Conservation (phyloP, 2,329 filamentous ascomycete species). For the Aspergillus caelatus region DNA sequence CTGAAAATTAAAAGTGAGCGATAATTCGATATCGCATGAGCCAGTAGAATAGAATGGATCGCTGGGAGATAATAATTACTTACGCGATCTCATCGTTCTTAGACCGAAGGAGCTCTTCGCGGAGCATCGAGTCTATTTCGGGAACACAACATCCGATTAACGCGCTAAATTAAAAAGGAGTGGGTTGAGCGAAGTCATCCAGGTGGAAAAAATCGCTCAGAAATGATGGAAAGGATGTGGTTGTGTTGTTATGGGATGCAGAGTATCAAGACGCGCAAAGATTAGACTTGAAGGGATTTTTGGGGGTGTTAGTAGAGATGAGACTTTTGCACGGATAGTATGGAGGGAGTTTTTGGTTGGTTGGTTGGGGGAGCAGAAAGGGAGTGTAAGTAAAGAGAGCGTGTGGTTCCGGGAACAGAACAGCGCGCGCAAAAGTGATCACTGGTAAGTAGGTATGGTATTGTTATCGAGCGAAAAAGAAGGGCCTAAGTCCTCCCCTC, state of each 20-base stretch:
- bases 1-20: conserved; percentile 45
- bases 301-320: conserved; percentile 29
- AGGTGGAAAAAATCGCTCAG: conserved; percentile 48
- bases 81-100: conserved; percentile 57
- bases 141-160: conserved; percentile 54
- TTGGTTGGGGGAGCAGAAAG: conserved; percentile 21
- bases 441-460: neutral
- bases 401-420: conserved; percentile 2
- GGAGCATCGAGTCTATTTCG: conserved; percentile 53
- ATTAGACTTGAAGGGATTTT: conserved; percentile 38
- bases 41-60: conserved; percentile 24
- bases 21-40: conserved; percentile 28
- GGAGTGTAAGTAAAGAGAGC: conserved; percentile 6
- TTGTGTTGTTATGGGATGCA: conserved; percentile 43
- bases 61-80: conserved; percentile 40
- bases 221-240: conserved; percentile 47
- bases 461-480: neutral
- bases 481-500: neutral
- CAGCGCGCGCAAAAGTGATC: conserved; percentile 1
- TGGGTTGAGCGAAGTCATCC: conserved; percentile 44
- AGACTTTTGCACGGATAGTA: conserved; percentile 27
- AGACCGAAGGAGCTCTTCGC: conserved; percentile 52
- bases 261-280: conserved; percentile 32
- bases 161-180: conserved; percentile 46
- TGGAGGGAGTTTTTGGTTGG: conserved; percentile 24